Percentiles rank a stretch among this genome's conserved stretches.
Evolutionary conservation across 2,329 filamentous ascomycete species (phyloP).

Genomic region (Ceratocystis huliohia): DNA sequence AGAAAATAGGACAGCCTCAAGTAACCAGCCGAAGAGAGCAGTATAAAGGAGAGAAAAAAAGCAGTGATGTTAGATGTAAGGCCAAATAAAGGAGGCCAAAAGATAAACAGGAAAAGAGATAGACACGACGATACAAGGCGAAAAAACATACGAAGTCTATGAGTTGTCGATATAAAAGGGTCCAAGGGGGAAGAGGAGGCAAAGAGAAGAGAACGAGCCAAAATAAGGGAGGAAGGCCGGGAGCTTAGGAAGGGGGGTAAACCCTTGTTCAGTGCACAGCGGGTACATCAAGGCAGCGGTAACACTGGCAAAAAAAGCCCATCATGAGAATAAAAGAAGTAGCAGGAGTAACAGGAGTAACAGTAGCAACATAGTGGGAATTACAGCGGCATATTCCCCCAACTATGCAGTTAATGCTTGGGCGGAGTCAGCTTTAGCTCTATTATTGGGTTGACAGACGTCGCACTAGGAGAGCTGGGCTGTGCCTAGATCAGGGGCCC

Average conservation of each 20-base stretch:
- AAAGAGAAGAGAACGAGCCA: background rate
- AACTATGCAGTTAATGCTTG: background rate
- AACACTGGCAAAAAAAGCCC: background rate
- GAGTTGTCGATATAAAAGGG: background rate
- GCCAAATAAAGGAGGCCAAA: background rate
- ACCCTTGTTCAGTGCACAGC: background rate
- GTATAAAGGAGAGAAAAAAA: background rate
- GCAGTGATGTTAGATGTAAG: background rate
- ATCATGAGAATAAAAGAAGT: too few relatives aligned
- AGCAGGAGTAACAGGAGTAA: too few relatives aligned
- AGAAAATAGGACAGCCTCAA: conserved; percentile 9
- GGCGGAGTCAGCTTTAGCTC: too few relatives aligned
- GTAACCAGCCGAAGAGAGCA: conserved; percentile 1
- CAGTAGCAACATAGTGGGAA: background rate
- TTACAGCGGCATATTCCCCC: background rate
- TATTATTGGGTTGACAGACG: background rate
- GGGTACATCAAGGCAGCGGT: background rate
- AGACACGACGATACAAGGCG: background rate
- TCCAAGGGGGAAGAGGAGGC: background rate
- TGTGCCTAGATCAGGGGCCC: conserved; percentile 2
- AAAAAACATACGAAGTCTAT: background rate
- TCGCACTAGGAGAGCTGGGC: background rate
- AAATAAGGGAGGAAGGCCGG: conserved; percentile 2
- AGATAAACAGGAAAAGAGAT: background rate
- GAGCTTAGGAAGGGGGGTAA: background rate